Conservation (phyloP, 2,329 filamentous ascomycete genomes). For the Periconia sp. region DNA sequence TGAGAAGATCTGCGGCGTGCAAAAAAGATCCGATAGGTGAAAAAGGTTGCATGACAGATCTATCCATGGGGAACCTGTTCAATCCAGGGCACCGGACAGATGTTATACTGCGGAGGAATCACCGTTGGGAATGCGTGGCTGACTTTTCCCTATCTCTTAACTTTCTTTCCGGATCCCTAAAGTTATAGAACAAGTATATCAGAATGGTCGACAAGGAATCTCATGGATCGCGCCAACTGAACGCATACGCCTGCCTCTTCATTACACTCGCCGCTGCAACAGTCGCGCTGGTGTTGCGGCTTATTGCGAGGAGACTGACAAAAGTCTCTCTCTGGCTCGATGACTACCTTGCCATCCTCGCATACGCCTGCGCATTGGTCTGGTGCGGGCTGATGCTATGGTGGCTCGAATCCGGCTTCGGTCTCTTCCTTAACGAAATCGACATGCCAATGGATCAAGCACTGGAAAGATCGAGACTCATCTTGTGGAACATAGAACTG, state of each 20-base stretch:
- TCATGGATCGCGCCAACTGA: constrained; percentile 10
- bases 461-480: constrained; percentile 9
- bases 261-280: constrained; percentile 15
- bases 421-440: constrained; percentile 12
- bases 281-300: constrained; percentile 2
- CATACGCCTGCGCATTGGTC: constrained; percentile 9
- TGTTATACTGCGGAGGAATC: too few relatives aligned
- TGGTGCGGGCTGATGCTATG: constrained; percentile 12
- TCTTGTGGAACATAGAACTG: constrained; percentile 14
- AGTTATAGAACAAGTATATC: too few relatives aligned
- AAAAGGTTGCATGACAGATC: too few relatives aligned
- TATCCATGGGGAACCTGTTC: too few relatives aligned
- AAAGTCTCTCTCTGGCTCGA: constrained; percentile 11
- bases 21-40: too few relatives aligned
- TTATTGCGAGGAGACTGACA: constrained; percentile 12
- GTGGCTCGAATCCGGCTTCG: constrained; percentile 17
- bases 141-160: too few relatives aligned
- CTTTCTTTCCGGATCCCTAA: too few relatives aligned
- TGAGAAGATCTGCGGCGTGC: too few relatives aligned
- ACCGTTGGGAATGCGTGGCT: too few relatives aligned
- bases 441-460: background rate
- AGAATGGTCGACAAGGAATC: too few relatives aligned
- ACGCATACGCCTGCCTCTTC: constrained; percentile 12
- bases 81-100: too few relatives aligned
- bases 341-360: constrained; percentile 13